Base-by-base conservation (phyloP, 176 grass and related monocot species). In the Poa annua region DNA sequence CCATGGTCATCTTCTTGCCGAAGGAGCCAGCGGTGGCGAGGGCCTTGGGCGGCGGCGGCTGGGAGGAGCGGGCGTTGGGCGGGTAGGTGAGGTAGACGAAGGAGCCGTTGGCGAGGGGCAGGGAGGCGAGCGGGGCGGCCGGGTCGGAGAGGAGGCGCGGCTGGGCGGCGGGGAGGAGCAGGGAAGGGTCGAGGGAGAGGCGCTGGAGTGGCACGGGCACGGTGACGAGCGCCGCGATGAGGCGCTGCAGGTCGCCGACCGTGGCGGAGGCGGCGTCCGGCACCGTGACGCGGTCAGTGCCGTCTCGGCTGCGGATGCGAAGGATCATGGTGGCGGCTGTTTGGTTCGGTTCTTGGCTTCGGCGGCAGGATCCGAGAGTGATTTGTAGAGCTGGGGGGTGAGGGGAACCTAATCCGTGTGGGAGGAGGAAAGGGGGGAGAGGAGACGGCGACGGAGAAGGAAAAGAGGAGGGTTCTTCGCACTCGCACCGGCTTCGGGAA, bases 1-100 rank as follows among this genome's bases (percentile, higher is more conserved):
- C 94, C 73, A 97, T 92, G 44, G 94, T 97, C 94, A 97, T 97
- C 83, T 91, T 97, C 65, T 71, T 80, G 36, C 91, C 92, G 42
- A 92, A 94, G 61, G 83, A 90, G 29, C 88, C 93, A 0, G 90
- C 90, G 15, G 89, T 49, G 78, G 53, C 25, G 44, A 94, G 87
- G 66, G 22, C 76, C 61, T 54, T 78, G 47, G 88, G 80, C 3
- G 86, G 95, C 2, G 86, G 80, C 20, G 89, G 82, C 12, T 76
- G 57, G 4, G 89, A 76, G 17, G 65, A 77, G 17, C 79, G 78
- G 29, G 85, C 44, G 65, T 49, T 53, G 41, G 86, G 47, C 19
- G 90, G 80, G 69, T 85, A 88, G 36, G 88, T 62, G 50, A 97
- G 95, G 79, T 86, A 90, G 49, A 97, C 47, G 73, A 97, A 76